These are phyloP conservation scores for Cryptococcus sp. DNA, from an alignment of 1,284 basidiomycete genomes.

Conservation along the genomic window DNA sequence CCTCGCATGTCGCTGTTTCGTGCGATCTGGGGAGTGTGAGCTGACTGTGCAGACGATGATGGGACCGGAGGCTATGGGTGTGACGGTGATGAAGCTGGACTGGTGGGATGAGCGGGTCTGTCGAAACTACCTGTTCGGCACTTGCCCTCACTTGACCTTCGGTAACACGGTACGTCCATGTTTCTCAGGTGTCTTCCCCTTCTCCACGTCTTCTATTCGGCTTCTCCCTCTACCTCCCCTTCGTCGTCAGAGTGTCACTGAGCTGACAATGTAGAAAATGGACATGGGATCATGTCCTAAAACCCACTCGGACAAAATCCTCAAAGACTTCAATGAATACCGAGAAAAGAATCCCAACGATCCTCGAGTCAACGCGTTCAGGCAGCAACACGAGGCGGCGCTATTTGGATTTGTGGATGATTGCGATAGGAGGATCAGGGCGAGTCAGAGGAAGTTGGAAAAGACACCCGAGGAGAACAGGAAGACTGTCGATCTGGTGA, in stretches of 20 bases:
- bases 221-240: too few species aligned
- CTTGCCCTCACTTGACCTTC: constrained; percentile 94
- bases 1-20: neutral
- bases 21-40: neutral
- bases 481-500: constrained; percentile 89
- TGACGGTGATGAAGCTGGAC: constrained; percentile 81
- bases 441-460: constrained; percentile 89
- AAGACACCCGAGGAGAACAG: constrained; percentile 99
- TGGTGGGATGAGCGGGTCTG: constrained; percentile 99
- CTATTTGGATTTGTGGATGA: constrained; percentile 96
- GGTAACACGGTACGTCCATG: constrained; percentile 81
- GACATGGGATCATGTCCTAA: constrained; percentile 97
- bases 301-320: constrained; percentile 89
- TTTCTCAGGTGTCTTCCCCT: neutral
- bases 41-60: constrained; percentile 77
- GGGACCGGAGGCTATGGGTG: constrained; percentile 97
- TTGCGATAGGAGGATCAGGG: constrained; percentile 91
- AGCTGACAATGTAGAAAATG: constrained; percentile 91
- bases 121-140: constrained; percentile 95
- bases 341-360: constrained; percentile 67
- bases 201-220: too few species aligned
- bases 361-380: constrained; percentile 73
- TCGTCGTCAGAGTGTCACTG: too few species aligned
- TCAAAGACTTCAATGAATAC: constrained; percentile 80
- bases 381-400: constrained; percentile 91